A percentile compares a stretch with the other conserved stretches of the same genome.
These are phyloP conservation scores for Bryum argenteum DNA, from an alignment of 225 moss, liverwort and hornwort genomes.

Conservation along the genomic window DNA sequence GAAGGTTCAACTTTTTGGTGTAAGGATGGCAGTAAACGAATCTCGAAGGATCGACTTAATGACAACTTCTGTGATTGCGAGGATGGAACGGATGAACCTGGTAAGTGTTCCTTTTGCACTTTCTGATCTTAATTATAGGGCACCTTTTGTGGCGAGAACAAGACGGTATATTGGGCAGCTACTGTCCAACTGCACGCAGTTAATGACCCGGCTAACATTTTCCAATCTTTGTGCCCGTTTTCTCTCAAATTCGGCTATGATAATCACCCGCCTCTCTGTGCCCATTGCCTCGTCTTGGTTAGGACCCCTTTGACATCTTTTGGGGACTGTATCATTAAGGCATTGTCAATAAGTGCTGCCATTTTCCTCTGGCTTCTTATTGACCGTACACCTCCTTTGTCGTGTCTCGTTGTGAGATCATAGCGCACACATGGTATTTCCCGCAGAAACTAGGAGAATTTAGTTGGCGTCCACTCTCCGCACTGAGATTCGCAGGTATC, in stretches of 20 bases:
- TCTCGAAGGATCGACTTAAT: conserved; percentile 78
- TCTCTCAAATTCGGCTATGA: background rate
- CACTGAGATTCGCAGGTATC: conserved; percentile 9
- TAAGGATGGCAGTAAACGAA: conserved; percentile 75
- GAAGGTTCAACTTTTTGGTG: conserved; percentile 78
- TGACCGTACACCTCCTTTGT: conserved; percentile 16
- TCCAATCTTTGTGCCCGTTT: conserved; percentile 9
- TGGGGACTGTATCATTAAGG: background rate
- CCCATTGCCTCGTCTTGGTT: conserved; percentile 6
- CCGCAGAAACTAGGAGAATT: background rate
- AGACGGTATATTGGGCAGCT: conserved; percentile 19
- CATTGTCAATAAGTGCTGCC: conserved; percentile 26
- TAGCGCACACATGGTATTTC: conserved; percentile 3
- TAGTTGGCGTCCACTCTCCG: conserved; percentile 9
- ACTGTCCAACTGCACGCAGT: conserved; percentile 6
- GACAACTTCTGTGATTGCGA: conserved; percentile 96
- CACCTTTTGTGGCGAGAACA: conserved; percentile 23
- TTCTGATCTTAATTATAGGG: conserved; percentile 20
- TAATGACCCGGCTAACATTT: conserved; percentile 6
- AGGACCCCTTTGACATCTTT: conserved; percentile 18
- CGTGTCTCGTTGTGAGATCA: conserved; percentile 14
- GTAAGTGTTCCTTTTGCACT: conserved; percentile 37
- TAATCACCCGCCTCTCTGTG: conserved; percentile 21
- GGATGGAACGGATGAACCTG: conserved; percentile 98
- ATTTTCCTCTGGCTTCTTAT: conserved; percentile 21